These are phyloP conservation scores for Ricinus communis DNA, from an alignment of 345 rosid genomes.

Conservation along the genomic window DNA sequence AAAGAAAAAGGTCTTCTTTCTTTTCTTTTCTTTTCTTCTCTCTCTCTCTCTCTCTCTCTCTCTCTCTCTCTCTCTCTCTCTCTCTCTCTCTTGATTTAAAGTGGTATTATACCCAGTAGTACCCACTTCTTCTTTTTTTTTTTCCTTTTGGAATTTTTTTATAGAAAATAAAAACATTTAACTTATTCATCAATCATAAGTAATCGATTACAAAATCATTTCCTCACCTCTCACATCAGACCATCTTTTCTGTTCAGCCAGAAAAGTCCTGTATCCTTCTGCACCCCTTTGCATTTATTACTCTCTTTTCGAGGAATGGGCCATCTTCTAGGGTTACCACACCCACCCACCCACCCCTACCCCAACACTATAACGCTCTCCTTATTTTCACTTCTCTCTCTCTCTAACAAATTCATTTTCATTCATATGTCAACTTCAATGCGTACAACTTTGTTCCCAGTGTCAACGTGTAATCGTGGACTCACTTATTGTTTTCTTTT, in stretches of 20 bases:
- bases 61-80: no score
- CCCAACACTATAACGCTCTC: not conserved
- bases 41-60: no score
- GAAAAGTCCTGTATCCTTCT: conserved; percentile 28
- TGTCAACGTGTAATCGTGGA: conserved; percentile 1
- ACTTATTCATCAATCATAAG: conserved; percentile 43
- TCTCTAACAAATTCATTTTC: not conserved
- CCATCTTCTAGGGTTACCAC: conserved; percentile 26
- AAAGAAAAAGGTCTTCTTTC: not conserved
- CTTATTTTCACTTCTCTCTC: conserved; percentile 12
- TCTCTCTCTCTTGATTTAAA: no score
- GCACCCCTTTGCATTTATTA: conserved; percentile 25
- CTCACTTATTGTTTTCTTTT: no score
- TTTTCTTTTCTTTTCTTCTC: not conserved
- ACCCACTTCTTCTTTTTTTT: not conserved
- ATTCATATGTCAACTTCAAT: conserved; percentile 31
- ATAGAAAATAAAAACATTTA: not conserved
- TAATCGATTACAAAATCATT: conserved; percentile 57
- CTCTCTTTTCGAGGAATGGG: conserved; percentile 32
- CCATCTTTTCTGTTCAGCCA: conserved; percentile 24
- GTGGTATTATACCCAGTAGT: not conserved
- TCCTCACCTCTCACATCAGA: conserved; percentile 36
- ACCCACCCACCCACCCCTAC: conserved; percentile 7
- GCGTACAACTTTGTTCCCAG: conserved; percentile 28
- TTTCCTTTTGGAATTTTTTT: not conserved